phyloP scores from a whole-genome alignment of 495 filamentous ascomycete species.

The Penicillium pulvis region DNA sequence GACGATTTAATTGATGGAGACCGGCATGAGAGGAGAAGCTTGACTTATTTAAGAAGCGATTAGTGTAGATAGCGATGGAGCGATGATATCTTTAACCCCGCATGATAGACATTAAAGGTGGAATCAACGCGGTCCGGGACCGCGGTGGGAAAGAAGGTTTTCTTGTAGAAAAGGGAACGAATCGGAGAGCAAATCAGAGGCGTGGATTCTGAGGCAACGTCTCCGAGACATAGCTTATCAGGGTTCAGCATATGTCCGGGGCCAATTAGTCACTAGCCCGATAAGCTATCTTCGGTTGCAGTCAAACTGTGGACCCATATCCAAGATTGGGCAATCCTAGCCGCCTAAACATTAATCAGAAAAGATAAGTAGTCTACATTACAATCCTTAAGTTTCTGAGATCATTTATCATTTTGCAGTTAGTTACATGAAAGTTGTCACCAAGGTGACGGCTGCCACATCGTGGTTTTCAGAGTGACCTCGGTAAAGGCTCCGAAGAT shows the following conservation, averaged over 20 bases:
- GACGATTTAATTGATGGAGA: not conserved
- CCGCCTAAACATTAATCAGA: too few species aligned
- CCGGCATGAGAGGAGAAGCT: slow-evolving; percentile 8
- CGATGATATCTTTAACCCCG: slow-evolving; percentile 19
- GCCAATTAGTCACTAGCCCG: slow-evolving; percentile 4
- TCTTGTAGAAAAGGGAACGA: not conserved
- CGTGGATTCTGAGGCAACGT: not conserved
- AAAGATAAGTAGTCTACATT: too few species aligned
- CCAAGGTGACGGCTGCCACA: slow-evolving; percentile 49
- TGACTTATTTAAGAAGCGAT: slow-evolving; percentile 14
- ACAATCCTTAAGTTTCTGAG: not conserved
- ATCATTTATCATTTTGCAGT: slow-evolving; percentile 4
- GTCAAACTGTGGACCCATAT: not conserved
- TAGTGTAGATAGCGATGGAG: not conserved
- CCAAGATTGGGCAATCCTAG: not conserved
- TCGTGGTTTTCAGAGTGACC: slow-evolving; percentile 7
- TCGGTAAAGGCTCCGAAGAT: slow-evolving; percentile 18
- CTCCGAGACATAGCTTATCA: slow-evolving; percentile 11
- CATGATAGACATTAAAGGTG: slow-evolving; percentile 20
- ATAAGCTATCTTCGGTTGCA: not conserved
- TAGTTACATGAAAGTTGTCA: slow-evolving; percentile 21
- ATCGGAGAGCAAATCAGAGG: not conserved
- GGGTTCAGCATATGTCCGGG: not conserved
- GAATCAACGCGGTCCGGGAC: slow-evolving; percentile 31
- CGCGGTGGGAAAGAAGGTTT: slow-evolving; percentile 21